phyloP scores from a whole-genome alignment of 2,329 filamentous ascomycete genomes.

The Gaeumannomyces sp. region DNA sequence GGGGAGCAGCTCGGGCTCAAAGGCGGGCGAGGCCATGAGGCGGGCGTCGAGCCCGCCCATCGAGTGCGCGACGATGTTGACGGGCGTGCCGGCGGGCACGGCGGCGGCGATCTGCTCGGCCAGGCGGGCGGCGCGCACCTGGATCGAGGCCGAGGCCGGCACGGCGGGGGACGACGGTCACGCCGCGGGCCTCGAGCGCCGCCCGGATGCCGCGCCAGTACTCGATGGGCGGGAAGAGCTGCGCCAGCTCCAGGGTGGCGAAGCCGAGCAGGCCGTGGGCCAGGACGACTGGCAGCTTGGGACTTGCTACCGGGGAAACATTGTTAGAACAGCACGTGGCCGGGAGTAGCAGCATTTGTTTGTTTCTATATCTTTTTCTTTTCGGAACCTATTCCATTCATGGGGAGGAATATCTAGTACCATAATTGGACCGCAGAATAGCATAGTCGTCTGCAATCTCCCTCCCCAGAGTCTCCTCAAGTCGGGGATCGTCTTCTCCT shows the following conservation, averaged over 20 bases:
- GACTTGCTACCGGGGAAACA: neutral
- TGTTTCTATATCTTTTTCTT: neutral
- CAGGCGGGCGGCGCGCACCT: conserved; percentile 53
- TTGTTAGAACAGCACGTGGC: neutral
- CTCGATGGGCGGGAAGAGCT: conserved; percentile 46
- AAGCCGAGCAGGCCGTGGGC: conserved; percentile 62
- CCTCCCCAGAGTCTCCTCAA: conserved; percentile 31
- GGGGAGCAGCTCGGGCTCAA: conserved; percentile 1
- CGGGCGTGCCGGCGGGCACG: conserved; percentile 42
- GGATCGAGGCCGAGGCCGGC: conserved; percentile 55
- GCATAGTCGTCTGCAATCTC: conserved; percentile 43
- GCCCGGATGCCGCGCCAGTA: conserved; percentile 62
- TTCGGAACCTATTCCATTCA: neutral
- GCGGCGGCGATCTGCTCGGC: conserved; percentile 43
- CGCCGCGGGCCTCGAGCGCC: conserved; percentile 46
- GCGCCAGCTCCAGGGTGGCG: conserved; percentile 45
- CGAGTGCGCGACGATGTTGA: conserved; percentile 70
- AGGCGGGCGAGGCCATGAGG: conserved; percentile 51
- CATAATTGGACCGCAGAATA: conserved; percentile 36
- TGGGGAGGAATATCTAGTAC: conserved; percentile 21
- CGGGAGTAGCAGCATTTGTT: neutral
- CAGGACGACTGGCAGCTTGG: conserved; percentile 54
- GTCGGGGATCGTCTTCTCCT: conserved; percentile 29
- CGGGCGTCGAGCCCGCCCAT: conserved; percentile 62
- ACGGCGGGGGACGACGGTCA: conserved; percentile 55